Conservation (phyloP, 805 yeast species). For the Grigorovia yakushimaensis region DNA sequence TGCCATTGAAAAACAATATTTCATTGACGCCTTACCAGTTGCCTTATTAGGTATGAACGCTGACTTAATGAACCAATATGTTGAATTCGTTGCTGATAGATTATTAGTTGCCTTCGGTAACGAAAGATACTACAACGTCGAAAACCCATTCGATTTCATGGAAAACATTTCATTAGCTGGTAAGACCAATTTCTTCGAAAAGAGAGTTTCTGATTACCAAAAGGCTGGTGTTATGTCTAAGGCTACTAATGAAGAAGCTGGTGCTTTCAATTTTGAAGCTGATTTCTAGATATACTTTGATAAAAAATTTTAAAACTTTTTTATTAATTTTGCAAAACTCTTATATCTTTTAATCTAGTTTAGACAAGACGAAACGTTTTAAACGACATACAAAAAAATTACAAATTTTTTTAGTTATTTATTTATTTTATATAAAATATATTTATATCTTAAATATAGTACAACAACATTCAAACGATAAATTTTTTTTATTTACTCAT, state of each 20-base stretch:
- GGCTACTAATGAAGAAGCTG: constrained; percentile 35
- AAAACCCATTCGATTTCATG: constrained; percentile 97
- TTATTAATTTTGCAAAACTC: too few relatives aligned
- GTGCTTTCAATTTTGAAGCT: constrained; percentile 76
- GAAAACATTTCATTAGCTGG: constrained; percentile 95
- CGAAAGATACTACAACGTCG: constrained; percentile 72
- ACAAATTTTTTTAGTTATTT: too few relatives aligned
- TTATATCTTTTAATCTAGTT: too few relatives aligned
- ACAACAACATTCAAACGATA: too few relatives aligned
- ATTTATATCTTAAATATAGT: too few relatives aligned
- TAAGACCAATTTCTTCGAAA: constrained; percentile 96
- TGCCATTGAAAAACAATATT: constrained; percentile 79
- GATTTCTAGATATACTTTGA: constrained; percentile 80
- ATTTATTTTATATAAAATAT: too few relatives aligned
- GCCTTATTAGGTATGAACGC: constrained; percentile 88
- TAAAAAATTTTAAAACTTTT: too few relatives aligned
- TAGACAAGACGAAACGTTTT: too few relatives aligned
- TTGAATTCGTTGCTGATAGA: constrained; percentile 93
- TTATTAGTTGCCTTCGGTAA: constrained; percentile 81
- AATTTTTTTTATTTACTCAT: too few relatives aligned
- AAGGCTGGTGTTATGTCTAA: constrained; percentile 80
- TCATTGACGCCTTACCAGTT: constrained; percentile 85
- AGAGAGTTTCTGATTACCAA: constrained; percentile 95
- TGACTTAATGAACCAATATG: constrained; percentile 88
- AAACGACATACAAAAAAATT: too few relatives aligned